Percentiles rank a stretch among this genome's conserved stretches.
phyloP scores from a whole-genome alignment of 1,284 basidiomycete species.

The Cutaneotrichosporon sp. region DNA sequence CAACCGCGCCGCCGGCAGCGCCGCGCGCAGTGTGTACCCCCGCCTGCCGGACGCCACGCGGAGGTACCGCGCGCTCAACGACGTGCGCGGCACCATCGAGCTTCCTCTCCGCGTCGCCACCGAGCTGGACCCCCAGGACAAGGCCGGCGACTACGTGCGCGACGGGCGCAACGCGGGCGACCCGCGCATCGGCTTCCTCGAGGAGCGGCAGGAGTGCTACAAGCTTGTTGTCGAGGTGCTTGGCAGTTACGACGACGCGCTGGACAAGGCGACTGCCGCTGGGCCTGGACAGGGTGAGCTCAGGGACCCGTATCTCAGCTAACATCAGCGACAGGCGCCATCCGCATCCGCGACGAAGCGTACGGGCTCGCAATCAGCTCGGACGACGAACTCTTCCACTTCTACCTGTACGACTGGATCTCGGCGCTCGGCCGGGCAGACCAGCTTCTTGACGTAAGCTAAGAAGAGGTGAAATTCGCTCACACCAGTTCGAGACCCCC shows the following conservation, averaged over 20 bases:
- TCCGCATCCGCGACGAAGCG: conserved; percentile 48
- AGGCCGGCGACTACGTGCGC: conserved; percentile 75
- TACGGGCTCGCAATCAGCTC: conserved; percentile 70
- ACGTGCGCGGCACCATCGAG: conserved; percentile 70
- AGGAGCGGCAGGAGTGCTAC: conserved; percentile 74
- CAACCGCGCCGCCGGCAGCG: conserved; percentile 64
- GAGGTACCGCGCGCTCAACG: conserved; percentile 77
- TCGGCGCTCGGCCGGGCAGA: conserved; percentile 77
- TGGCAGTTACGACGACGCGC: conserved; percentile 68
- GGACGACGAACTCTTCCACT: conserved; percentile 92
- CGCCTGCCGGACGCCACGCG: conserved; percentile 80
- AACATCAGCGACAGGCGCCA: conserved; percentile 12
- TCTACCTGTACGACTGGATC: conserved; percentile 91
- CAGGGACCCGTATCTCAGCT: conserved; percentile 20
- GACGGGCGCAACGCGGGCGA: conserved; percentile 65
- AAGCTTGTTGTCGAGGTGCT: conserved; percentile 79
- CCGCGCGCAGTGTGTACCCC: conserved; percentile 77
- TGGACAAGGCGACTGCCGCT: conserved; percentile 29
- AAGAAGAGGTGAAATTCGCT: conserved; percentile 12
- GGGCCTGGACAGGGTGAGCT: conserved; percentile 12
- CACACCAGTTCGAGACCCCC: conserved; percentile 43
- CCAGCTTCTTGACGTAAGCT: conserved; percentile 78
- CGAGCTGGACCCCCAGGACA: conserved; percentile 73
- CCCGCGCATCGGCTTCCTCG: conserved; percentile 62
- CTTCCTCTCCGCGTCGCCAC: conserved; percentile 83